Base-by-base conservation (phyloP, 805 yeast species). In the Wickerhamiella kazuoi region DNA sequence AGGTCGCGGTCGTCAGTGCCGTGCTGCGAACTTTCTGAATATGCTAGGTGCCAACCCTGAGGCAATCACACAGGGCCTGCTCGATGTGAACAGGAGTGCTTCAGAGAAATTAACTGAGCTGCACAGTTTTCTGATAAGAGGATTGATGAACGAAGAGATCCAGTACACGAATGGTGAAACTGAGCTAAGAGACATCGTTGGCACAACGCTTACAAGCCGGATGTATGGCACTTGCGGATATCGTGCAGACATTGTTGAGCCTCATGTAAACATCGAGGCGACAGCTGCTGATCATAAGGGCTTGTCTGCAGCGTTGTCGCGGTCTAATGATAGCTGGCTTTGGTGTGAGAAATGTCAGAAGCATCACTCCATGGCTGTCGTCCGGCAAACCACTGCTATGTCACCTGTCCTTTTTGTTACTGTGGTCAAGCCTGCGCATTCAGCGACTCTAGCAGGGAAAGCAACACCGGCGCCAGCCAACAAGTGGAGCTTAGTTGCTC, bases 11-110 rank as follows among this genome's bases (percentile, higher is more conserved):
- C 69, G 71, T 30, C 81, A 79, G 48, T 83, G 87, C 50, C 72
- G 81, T 30, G 78, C 94, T 0, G 65, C 84, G 2, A 90, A 90
- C 53, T 83, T 87, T 51, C 77, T 74, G 46, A 61, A 64, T 28
- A 54, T 72, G 3, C 52, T 79, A 30, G 61, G 65, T 8, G 54
- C 66, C 1, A 54, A 64, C 5, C 65, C 67, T 1, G 71, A 71
- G 24, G 80, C 81, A 0, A 52, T 59, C 16, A 60, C 62, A 3
- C 52, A 69, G 23, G 76, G 76, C 0, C 59, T 82, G 13, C 48
- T 75, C 1, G 71, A 72, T 38, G 39, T 34, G 23, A 37, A 34
- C 34, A 44, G 34, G 29, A 45, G 26, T 13, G 34, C 47, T 3
- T 43, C 48, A 5, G 44, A 46, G 20, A 32, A 41, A 9, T 50